Evolutionary conservation across 1,284 basidiomycete species (phyloP).

Genomic region (Leccinum solheimii): DNA sequence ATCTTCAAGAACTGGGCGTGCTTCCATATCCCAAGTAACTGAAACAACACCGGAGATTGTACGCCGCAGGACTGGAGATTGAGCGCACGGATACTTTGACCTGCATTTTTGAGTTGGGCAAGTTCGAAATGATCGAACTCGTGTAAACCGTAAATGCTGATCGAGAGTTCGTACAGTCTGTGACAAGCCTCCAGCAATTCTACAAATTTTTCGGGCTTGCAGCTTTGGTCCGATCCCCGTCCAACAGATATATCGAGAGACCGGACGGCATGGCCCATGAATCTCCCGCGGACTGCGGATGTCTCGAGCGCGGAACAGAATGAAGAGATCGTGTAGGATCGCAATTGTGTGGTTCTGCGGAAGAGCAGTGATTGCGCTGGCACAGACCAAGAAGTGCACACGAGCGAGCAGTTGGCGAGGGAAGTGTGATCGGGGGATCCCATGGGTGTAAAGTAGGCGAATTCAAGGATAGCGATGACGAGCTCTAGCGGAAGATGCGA

Average conservation of each 20-base stretch:
- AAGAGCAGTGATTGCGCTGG: constrained; percentile 46
- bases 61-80: constrained; percentile 39
- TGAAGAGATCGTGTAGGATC: constrained; percentile 3
- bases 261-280: constrained; percentile 21
- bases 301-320: constrained; percentile 20
- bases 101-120: constrained; percentile 28
- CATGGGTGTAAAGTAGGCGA: constrained; percentile 36
- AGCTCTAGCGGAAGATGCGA: constrained; percentile 40
- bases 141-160: constrained; percentile 34
- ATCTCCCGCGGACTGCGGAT: constrained; percentile 17
- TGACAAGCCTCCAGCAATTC: constrained; percentile 36
- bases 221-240: constrained; percentile 4
- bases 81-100: constrained; percentile 39
- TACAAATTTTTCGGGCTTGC: constrained; percentile 23
- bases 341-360: constrained; percentile 26
- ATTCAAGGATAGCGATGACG: constrained; percentile 44
- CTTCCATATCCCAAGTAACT: constrained; percentile 44
- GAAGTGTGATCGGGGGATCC: constrained; percentile 36
- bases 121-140: constrained; percentile 29
- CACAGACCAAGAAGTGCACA: constrained; percentile 40
- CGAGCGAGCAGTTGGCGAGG: constrained; percentile 38
- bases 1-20: constrained; percentile 42
- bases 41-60: constrained; percentile 47
- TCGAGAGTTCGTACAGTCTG: constrained; percentile 41
- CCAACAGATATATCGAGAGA: constrained; percentile 28